Evolutionary conservation across 805 yeast genomes (phyloP).

Genomic region (Saccharomyces jurei): DNA sequence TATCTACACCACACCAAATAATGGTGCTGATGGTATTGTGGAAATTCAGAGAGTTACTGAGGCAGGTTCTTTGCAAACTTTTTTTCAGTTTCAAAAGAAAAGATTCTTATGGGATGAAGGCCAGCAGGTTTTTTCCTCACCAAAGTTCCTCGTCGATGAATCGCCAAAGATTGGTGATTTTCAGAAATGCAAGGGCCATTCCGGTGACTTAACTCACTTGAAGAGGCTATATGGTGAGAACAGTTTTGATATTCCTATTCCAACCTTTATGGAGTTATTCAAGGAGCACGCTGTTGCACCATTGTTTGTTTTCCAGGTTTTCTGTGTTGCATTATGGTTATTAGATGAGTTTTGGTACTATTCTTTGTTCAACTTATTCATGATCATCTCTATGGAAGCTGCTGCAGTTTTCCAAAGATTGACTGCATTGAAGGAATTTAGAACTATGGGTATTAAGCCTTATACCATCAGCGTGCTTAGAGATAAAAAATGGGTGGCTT

Average conservation of each 20-base stretch:
- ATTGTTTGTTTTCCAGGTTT: slow-evolving; percentile 90
- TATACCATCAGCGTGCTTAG: slow-evolving; percentile 69
- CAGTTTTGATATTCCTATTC: slow-evolving; percentile 89
- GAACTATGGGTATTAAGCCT: slow-evolving; percentile 95
- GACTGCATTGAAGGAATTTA: slow-evolving; percentile 88
- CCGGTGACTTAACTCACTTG: slow-evolving; percentile 42
- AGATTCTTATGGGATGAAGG: slow-evolving; percentile 65
- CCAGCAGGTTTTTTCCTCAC: slow-evolving; percentile 61
- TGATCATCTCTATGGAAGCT: slow-evolving; percentile 87
- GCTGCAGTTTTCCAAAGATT: slow-evolving; percentile 94
- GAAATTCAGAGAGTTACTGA: slow-evolving; percentile 46
- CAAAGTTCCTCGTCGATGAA: slow-evolving; percentile 58
- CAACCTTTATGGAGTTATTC: slow-evolving; percentile 82
- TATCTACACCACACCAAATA: slow-evolving; percentile 74
- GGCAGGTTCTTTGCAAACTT: slow-evolving; percentile 53
- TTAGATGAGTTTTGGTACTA: slow-evolving; percentile 96
- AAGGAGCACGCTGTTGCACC: slow-evolving; percentile 98
- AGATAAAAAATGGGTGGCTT: slow-evolving; percentile 56
- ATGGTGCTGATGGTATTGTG: slow-evolving; percentile 78
- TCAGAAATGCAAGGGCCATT: slow-evolving; percentile 48
- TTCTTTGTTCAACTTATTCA: slow-evolving; percentile 81
- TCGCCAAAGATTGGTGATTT: slow-evolving; percentile 48
- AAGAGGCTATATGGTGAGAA: slow-evolving; percentile 71
- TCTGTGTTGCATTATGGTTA: slow-evolving; percentile 91
- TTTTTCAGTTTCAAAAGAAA: slow-evolving; percentile 86